Conservation (phyloP, 495 filamentous ascomycete species). For the Penicillium robsamsonii region DNA sequence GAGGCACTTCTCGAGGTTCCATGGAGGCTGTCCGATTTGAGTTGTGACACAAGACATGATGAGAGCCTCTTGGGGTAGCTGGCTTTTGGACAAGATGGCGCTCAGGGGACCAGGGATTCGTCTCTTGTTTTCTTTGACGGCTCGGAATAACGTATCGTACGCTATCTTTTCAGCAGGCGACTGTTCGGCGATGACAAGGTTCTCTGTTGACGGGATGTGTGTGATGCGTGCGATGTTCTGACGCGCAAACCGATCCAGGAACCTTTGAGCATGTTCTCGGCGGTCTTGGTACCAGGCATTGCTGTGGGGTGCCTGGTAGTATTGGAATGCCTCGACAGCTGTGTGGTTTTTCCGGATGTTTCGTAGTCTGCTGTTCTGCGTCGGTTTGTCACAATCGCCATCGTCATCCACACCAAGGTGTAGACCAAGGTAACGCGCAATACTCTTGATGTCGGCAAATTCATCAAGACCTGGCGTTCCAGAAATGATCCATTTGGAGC, state of each 20-base stretch:
- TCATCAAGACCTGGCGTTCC: slow-evolving; percentile 60
- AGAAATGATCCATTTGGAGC: slow-evolving; percentile 65
- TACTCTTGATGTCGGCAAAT: slow-evolving; percentile 58
- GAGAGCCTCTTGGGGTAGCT: slow-evolving; percentile 44
- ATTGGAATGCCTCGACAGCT: slow-evolving; percentile 49
- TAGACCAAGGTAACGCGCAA: slow-evolving; percentile 54
- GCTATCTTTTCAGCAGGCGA: slow-evolving; percentile 42
- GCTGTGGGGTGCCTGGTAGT: slow-evolving; percentile 41
- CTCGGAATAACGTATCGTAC: slow-evolving; percentile 48
- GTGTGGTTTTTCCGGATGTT: slow-evolving; percentile 22
- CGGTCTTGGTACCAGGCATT: slow-evolving; percentile 53
- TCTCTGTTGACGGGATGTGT: slow-evolving; percentile 38
- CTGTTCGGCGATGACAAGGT: slow-evolving; percentile 37
- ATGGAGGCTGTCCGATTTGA: slow-evolving; percentile 14
- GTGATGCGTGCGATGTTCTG: slow-evolving; percentile 50
- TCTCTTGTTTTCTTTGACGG: slow-evolving; percentile 38
- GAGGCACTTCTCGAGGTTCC: slow-evolving; percentile 4
- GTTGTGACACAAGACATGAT: slow-evolving; percentile 46
- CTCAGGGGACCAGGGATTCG: slow-evolving; percentile 29
- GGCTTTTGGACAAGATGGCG: slow-evolving; percentile 41
- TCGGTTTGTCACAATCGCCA: slow-evolving; percentile 32
- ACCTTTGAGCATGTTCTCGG: slow-evolving; percentile 48
- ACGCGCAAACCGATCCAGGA: slow-evolving; percentile 53
- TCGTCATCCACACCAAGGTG: slow-evolving; percentile 56
- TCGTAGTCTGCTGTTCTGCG: slow-evolving; percentile 34